Percentiles rank a stretch among this genome's conserved stretches.
phyloP scores from a whole-genome alignment of 495 filamentous ascomycete species.

The Podospora appendiculata region DNA sequence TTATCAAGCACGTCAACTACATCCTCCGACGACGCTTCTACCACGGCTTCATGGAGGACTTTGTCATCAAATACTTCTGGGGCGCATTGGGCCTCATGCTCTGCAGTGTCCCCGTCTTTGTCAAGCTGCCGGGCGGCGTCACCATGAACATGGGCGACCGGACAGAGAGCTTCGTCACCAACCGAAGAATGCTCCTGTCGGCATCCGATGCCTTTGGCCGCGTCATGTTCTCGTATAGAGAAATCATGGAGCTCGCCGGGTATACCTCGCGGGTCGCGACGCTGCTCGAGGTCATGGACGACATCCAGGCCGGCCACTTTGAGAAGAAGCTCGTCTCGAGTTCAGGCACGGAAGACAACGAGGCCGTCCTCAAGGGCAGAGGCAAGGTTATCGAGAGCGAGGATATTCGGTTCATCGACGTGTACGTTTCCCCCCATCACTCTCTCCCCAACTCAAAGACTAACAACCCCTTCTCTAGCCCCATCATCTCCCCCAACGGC shows the following conservation, averaged over 20 bases:
- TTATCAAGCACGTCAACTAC: slow-evolving; percentile 98
- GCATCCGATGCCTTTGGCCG: slow-evolving; percentile 95
- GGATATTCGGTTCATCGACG: slow-evolving; percentile 79
- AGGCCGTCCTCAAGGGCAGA: slow-evolving; percentile 68
- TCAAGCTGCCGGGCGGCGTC: slow-evolving; percentile 68
- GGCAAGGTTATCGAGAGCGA: slow-evolving; percentile 69
- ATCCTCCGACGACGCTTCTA: slow-evolving; percentile 84
- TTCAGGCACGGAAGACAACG: slow-evolving; percentile 67
- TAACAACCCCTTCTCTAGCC: slow-evolving; percentile 28
- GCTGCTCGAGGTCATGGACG: slow-evolving; percentile 88
- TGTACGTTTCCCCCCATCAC: slow-evolving; percentile 30
- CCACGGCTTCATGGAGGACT: slow-evolving; percentile 98
- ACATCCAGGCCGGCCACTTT: slow-evolving; percentile 79
- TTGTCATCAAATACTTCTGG: slow-evolving; percentile 99
- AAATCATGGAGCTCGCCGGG: slow-evolving; percentile 88
- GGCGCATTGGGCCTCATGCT: slow-evolving; percentile 85
- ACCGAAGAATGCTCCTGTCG: slow-evolving; percentile 79
- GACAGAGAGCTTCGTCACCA: slow-evolving; percentile 94
- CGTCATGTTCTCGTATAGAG: slow-evolving; percentile 97
- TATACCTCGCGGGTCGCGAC: slow-evolving; percentile 89
- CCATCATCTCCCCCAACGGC: slow-evolving; percentile 96
- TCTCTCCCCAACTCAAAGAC: not conserved
- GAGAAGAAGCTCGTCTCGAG: slow-evolving; percentile 94
- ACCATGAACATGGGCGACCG: slow-evolving; percentile 77
- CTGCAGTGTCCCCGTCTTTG: slow-evolving; percentile 95